Base-by-base conservation (phyloP, 2,329 filamentous ascomycete species). In the Alternaria hordeiaustralica region DNA sequence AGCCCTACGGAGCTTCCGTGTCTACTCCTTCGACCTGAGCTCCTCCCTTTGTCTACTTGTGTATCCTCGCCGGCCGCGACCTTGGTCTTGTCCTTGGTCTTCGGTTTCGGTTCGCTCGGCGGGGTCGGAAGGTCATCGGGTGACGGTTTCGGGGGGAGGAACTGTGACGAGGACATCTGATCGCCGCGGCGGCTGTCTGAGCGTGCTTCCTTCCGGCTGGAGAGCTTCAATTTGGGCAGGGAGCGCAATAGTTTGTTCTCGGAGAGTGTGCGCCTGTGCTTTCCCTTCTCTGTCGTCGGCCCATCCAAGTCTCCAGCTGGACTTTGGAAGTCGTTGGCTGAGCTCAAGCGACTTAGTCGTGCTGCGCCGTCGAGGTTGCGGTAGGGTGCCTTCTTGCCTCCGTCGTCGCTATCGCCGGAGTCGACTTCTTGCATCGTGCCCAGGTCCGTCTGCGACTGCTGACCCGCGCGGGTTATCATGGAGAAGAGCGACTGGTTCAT, bases 401-500 rank as follows among this genome's bases (percentile, higher is more conserved):
- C 78, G 9, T 81, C 86, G 51, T 92, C 91, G 68, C 94, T 94
- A 71, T 95, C 93, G 71, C 92, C 96, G 44, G 91, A 79, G 60
- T 82, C 94, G 15, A 76, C 73, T 69, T 91, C 91, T 74, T 94
- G 91, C 78, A 96, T 95, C 63, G 92, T 87, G 78, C 92, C 90
- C 75, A 96, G 94, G 80, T 96, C 91, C 55, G 92, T 90, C 63
- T 89, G 89, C 28, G 93, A 94, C 63, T 89, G 89, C 41, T 93
- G 94, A 7, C 94, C 93, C 41, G 93, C 93, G 15, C 93, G 93
- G 7, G 94, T 92, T 70, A 98, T 94, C 81, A 98, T 88, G 58
- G 93, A 94, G 79, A 97, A 97, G 59, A 98, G 90, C 68, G 93
- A 96, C 84, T 97, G 94, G 80, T 97, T 96, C 89, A 97, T 93